Evolutionary conservation across 352 stramenopile genomes (phyloP).

Genomic region (Phytophthora citricola): DNA sequence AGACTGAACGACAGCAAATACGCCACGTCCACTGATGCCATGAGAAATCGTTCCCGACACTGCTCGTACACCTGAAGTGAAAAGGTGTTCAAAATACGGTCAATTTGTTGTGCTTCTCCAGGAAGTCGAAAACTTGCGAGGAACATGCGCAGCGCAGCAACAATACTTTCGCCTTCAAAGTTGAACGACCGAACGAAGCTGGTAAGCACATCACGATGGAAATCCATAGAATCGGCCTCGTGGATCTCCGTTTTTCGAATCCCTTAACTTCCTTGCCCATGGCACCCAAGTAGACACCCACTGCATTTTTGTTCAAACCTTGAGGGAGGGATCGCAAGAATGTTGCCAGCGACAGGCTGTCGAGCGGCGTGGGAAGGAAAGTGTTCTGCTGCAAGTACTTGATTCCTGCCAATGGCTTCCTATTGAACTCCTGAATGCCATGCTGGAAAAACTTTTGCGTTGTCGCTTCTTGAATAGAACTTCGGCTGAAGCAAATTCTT

Average conservation of each 20-base stretch:
- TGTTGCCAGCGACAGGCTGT: conserved; percentile 82
- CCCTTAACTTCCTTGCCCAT: conserved; percentile 83
- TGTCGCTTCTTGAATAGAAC: conserved; percentile 66
- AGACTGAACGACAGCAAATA: conserved; percentile 91
- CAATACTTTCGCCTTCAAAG: conserved; percentile 79
- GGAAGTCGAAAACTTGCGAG: conserved; percentile 86
- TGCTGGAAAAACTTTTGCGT: conserved; percentile 87
- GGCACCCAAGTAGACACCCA: conserved; percentile 87
- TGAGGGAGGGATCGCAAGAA: conserved; percentile 86
- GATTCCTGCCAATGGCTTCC: conserved; percentile 91
- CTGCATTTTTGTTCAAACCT: conserved; percentile 82
- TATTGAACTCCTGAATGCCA: conserved; percentile 95
- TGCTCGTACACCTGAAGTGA: conserved; percentile 86
- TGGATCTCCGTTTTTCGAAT: conserved; percentile 78
- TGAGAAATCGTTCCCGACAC: conserved; percentile 84
- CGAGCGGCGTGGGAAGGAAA: conserved; percentile 80
- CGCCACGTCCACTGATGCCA: conserved; percentile 89
- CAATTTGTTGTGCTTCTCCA: conserved; percentile 89
- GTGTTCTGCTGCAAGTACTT: conserved; percentile 81
- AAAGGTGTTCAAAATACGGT: conserved; percentile 89
- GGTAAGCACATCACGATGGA: conserved; percentile 78
- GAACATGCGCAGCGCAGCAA: conserved; percentile 83
- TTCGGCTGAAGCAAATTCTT: conserved; percentile 54
- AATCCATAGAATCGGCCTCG: conserved; percentile 84
- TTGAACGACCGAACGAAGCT: conserved; percentile 85